These are phyloP conservation scores for Carallia brachiata DNA, from an alignment of 345 rosid genomes.

Conservation along the genomic window DNA sequence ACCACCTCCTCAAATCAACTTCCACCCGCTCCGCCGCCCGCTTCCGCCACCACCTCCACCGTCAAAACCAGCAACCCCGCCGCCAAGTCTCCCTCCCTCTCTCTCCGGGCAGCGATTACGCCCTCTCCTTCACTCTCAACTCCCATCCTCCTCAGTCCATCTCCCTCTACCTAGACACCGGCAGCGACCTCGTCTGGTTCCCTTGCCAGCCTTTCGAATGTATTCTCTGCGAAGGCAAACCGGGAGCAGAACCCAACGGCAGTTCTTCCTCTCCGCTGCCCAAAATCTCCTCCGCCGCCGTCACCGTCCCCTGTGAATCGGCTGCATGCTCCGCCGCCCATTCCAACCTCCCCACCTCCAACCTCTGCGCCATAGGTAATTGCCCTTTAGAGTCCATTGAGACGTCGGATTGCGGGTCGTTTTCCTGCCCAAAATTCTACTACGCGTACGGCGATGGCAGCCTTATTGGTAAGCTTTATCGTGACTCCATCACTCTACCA, in stretches of 20 bases:
- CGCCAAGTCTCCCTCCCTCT: constrained; percentile 79
- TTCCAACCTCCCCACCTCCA: constrained; percentile 58
- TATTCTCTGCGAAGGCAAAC: constrained; percentile 79
- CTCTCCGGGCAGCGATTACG: constrained; percentile 84
- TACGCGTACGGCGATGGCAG: constrained; percentile 97
- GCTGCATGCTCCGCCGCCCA: constrained; percentile 82
- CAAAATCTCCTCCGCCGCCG: constrained; percentile 48
- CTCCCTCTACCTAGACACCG: constrained; percentile 90
- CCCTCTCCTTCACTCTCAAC: constrained; percentile 62
- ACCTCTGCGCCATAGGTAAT: constrained; percentile 74
- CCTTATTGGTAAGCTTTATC: constrained; percentile 57
- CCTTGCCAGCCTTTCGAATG: constrained; percentile 87
- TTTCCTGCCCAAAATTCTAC: constrained; percentile 76
- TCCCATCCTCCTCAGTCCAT: constrained; percentile 44
- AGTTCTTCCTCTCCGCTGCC: constrained; percentile 29
- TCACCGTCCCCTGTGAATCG: constrained; percentile 56
- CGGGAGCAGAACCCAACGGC: constrained; percentile 16
- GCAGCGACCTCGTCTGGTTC: constrained; percentile 96
- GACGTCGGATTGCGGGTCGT: constrained; percentile 59
- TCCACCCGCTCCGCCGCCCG: constrained; percentile 73
- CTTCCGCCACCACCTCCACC: constrained; percentile 50
- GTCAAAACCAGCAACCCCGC: constrained; percentile 10
- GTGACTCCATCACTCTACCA: constrained; percentile 55
- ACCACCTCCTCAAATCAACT: constrained; percentile 75
- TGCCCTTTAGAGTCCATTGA: constrained; percentile 85